A percentile compares a stretch with the other conserved stretches of the same genome.
These are phyloP conservation scores for Ajuga chamaepitys DNA, from an alignment of 257 asterid species.

Conservation along the genomic window DNA sequence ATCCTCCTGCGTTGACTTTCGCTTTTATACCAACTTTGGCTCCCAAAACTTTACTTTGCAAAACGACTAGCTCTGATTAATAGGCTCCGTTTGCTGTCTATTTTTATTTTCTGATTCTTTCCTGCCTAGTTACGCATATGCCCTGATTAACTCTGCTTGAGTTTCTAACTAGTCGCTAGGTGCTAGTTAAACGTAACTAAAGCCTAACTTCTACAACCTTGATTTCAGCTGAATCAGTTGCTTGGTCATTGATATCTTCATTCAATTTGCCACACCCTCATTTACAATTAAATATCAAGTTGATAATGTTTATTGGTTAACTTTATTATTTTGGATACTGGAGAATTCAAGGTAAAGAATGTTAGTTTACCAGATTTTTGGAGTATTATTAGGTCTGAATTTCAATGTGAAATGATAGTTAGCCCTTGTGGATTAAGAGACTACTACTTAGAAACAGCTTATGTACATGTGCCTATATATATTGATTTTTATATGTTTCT, in stretches of 20 bases:
- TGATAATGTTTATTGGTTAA: neutral
- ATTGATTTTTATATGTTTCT: too few relatives aligned
- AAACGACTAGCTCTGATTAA: neutral
- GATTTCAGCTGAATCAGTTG: neutral
- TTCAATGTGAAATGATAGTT: too few relatives aligned
- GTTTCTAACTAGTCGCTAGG: too few relatives aligned
- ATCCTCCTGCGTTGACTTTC: conserved; percentile 6
- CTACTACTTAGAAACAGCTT: too few relatives aligned
- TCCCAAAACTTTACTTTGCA: neutral
- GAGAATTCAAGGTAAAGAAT: neutral
- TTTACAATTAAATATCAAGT: neutral
- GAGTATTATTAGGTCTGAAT: neutral
- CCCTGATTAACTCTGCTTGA: too few relatives aligned
- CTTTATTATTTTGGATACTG: neutral
- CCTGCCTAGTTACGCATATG: too few relatives aligned
- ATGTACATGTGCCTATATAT: too few relatives aligned
- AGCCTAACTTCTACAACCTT: too few relatives aligned
- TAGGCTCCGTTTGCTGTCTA: too few relatives aligned
- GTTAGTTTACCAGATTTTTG: neutral
- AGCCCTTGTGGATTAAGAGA: too few relatives aligned
- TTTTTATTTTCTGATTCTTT: too few relatives aligned
- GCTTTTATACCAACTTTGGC: neutral
- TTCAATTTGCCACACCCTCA: neutral
- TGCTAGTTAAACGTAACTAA: too few relatives aligned
- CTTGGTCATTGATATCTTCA: neutral